Base-by-base conservation (phyloP, 495 filamentous ascomycete species). In the Penicillium samsonianum region DNA sequence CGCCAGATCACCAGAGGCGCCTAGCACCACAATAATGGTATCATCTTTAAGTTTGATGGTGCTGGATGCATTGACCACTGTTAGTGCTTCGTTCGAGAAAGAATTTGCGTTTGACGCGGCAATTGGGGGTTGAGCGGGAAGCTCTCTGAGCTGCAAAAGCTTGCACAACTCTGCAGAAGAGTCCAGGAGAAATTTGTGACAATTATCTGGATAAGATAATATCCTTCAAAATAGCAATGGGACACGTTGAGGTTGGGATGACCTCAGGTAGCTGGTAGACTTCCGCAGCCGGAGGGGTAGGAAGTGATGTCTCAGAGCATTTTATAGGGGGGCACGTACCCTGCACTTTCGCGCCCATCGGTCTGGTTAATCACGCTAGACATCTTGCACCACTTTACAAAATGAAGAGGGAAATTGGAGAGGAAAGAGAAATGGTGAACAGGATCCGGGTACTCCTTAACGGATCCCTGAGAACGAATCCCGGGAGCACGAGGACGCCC, bases 31-130 rank as follows among this genome's bases (percentile, higher is more conserved):
- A 73, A 98, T 95, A 69, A 94, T 82, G 60, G 95, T 98, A 83
- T 98, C 93, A 69, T 98, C 90, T 81, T 96, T 98, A 62, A 98
- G 87, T 84, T 98, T 95, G 65, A 95, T 81, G 61, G 80, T 87
- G 67, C 89, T 91, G 67, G 61, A 49, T 53, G 37, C 55, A 48
- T 35, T 42, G 62, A 62, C 58, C 71, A 73, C 74, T 60, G 68
- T 72, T 61, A 72, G 68, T 20, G 42, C 16, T 31, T 22, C 2
- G 26, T 37, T 35, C 31, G 56, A 51, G 35, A 50, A 51, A 62
- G 55, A n/a, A 68, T 61, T 58, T 64, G 60, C 55, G 46, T n/a
- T 50, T 8, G 20, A 47, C 47, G 47, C 51, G 42, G 55, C 42
- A 44, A 46, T 63, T 38, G 65, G 60, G 60, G 65, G 55, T 49